Percentiles rank a stretch among this genome's conserved stretches.
Evolutionary conservation across 768 basidiomycete genomes (phyloP).

Genomic region (Tylopilus plumbeoviolaceoides): DNA sequence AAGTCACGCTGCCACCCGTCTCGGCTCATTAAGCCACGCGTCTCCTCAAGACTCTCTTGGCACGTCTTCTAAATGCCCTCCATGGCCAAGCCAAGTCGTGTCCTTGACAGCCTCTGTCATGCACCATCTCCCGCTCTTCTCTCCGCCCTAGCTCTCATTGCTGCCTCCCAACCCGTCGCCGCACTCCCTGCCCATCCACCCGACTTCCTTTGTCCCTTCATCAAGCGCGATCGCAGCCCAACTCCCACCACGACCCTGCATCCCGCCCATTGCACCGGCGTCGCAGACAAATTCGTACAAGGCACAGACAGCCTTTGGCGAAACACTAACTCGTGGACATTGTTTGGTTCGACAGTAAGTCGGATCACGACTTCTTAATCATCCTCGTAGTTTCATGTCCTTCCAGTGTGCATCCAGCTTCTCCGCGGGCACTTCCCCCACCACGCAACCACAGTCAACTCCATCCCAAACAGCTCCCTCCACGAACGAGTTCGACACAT

Average conservation of each 20-base stretch:
- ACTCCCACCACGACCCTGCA: neutral
- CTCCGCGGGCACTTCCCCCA: conserved; percentile 1
- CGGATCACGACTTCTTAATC: neutral
- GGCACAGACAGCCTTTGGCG: conserved; percentile 58
- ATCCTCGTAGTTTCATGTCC: neutral
- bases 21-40: conserved; percentile 29
- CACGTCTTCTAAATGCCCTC: conserved; percentile 33
- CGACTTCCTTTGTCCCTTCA: conserved; percentile 58
- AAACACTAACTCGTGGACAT: conserved; percentile 49
- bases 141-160: conserved; percentile 54
- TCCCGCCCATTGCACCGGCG: neutral
- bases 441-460: neutral
- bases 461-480: conserved; percentile 12
- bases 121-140: conserved; percentile 50
- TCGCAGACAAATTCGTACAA: conserved; percentile 55
- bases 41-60: conserved; percentile 33
- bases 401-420: conserved; percentile 18
- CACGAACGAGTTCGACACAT: conserved; percentile 20
- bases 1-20: neutral
- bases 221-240: conserved; percentile 23
- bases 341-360: conserved; percentile 71
- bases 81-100: conserved; percentile 54
- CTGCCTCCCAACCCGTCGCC: conserved; percentile 41
- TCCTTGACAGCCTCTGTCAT: conserved; percentile 13
- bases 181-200: conserved; percentile 40